Percentiles rank a stretch among this genome's conserved stretches.
phyloP scores from a whole-genome alignment of 1,284 basidiomycete genomes.

The Ganoderma resinaceum region DNA sequence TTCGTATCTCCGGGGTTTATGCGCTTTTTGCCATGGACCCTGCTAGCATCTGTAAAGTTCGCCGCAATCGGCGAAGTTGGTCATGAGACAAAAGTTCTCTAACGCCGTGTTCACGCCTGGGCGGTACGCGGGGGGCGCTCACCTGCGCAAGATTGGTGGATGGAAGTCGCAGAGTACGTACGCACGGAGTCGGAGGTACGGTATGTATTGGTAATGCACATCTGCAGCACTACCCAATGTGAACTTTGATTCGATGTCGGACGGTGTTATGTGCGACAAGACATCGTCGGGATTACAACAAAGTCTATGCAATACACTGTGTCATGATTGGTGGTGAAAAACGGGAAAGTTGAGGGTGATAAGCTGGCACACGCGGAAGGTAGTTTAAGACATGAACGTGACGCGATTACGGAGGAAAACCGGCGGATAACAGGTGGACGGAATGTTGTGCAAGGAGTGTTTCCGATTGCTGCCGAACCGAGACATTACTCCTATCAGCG shows the following conservation, averaged over 20 bases:
- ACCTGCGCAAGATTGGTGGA: neutral
- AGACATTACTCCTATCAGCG: neutral
- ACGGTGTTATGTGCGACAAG: slow-evolving; percentile 5
- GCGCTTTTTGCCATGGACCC: neutral
- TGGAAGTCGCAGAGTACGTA: neutral
- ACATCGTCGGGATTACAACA: slow-evolving; percentile 14
- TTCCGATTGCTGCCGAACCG: slow-evolving; percentile 18
- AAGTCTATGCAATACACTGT: slow-evolving; percentile 31
- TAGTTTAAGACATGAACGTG: slow-evolving; percentile 21
- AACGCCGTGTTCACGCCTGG: neutral
- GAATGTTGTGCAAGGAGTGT: slow-evolving; percentile 13
- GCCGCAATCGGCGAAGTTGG: neutral
- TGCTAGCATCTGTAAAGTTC: neutral
- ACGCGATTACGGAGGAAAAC: slow-evolving; percentile 23
- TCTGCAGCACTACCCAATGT: neutral
- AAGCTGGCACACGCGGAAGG: slow-evolving; percentile 10
- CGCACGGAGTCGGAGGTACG: neutral
- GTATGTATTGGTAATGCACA: neutral
- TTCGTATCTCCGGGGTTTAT: neutral
- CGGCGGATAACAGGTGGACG: slow-evolving; percentile 14
- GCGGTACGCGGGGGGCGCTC: neutral
- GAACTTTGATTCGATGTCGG: slow-evolving; percentile 6
- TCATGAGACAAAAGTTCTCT: neutral
- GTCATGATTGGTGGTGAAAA: slow-evolving; percentile 8
- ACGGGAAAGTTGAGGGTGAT: slow-evolving; percentile 10